Evolutionary conservation across 208 protist species (phyloP), one percentile per base, ranked within the genome.

Genomic region (Crithidia brevicula): DNA sequence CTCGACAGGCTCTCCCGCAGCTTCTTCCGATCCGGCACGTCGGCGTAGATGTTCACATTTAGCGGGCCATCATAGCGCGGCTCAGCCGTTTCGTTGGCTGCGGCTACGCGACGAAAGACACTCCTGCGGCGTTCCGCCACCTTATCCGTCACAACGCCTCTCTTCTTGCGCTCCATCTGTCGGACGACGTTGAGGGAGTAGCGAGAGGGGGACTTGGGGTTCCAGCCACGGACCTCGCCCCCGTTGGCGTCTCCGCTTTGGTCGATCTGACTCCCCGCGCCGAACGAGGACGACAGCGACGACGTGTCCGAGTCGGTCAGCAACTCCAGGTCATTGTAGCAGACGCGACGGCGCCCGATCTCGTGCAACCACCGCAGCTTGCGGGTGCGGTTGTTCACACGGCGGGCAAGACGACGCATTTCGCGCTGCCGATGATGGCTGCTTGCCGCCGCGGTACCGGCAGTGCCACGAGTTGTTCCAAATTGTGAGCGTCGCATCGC

Each of bases 21-120:
- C n/a, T 18, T 33, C 3, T 30, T n/a, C 23, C n/a, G 40, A 27
- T 59, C 43, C 13, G 47, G 15, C 10, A 66, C 20, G 22, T 69
- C 58, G 43, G 70, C 68, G 43, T 82, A 74, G 25, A 87, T 46
- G 64, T 87, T 87, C 59, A 87, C 82, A 67, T 83, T 46, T 49
- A 82, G 52, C 34, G 71, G 40, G 1, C 82, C 78, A 20, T 81
- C 71, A 47, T 72, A 74, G 38, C 70, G n/a, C 1, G 82, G 82
- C 51, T 49, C 25, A 20, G 47, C 54, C 4, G 15, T 40, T 20
- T 65, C 16, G 28, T 43, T 2, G 47, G 30, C 31, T 49, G 22
- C 27, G 25, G 36, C 36, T 3, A 13, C 8, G 16, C 36, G 56
- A 11, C 9, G n/a, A 33, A 18, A 5, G 4, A 13, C n/a, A 23